Evolutionary conservation across 2,329 filamentous ascomycete genomes (phyloP), one percentile per base, ranked within the genome.

Genomic region (Parascedosporium putredinis): DNA sequence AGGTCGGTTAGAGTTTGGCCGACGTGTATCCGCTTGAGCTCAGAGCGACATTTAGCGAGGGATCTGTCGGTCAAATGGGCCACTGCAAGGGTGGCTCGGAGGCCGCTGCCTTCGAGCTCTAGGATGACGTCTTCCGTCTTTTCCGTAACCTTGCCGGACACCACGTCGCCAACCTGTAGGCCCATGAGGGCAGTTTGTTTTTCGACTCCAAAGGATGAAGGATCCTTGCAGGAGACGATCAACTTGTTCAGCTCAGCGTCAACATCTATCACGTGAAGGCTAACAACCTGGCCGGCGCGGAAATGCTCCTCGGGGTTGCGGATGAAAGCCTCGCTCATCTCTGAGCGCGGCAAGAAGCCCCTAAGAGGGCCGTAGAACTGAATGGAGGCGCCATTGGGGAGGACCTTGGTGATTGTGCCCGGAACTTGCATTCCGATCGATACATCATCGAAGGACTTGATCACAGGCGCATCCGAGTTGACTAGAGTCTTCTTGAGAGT

Each of bases 261-360:
- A 46, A 96, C 81, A 46, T 84, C 86, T 29, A 95, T 67, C n/a
- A 94, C 81, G 59, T 91, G 87, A 18, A 96, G 86, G 59, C 81
- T 94, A 56, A 98, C 84, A 2, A 95, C 91, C 64, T 98, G 93
- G 1, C 93, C 94, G 40, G 82, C 69, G 31, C 84, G 82, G 71
- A 98, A 98, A 66, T 97, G 90, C 60, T 94, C 83, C 43, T 79
- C 80, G 4, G 93, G 89, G 60, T 96, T 86, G 56, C 85, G 79
- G 59, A 98, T 96, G 61, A 85, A 96, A 9, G 90, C 89, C 64
- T 98, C 93, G 63, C 93, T 97, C 93, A 98, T 98, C 67, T 98
- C 91, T 1, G 87, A 87, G 1, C 95, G 83, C 2, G 93, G 93
- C 50, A 98, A 74, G 70, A 94, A 98, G 7, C 86, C 94, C 55